These are phyloP conservation scores for Arthrobotrys musiformis DNA, from an alignment of 2,329 filamentous ascomycete species.

Conservation along the genomic window DNA sequence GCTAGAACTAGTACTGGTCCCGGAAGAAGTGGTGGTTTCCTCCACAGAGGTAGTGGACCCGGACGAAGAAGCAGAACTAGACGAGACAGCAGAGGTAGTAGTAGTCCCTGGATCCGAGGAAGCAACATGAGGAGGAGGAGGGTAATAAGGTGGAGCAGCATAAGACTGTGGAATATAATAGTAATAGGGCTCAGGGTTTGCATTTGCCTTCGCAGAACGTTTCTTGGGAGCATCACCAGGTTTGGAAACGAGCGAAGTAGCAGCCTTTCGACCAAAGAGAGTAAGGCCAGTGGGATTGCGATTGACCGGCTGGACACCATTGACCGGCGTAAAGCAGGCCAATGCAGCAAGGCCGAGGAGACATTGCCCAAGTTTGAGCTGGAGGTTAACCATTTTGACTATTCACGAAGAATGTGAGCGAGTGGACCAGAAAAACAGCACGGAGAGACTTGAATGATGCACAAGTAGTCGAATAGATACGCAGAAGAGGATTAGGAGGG, in stretches of 20 bases:
- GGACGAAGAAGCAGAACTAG: slow-evolving; percentile 18
- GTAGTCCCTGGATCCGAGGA: slow-evolving; percentile 10
- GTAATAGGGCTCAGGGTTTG: slow-evolving; percentile 39
- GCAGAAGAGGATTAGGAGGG: background rate
- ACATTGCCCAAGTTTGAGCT: slow-evolving; percentile 23
- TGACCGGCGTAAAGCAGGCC: slow-evolving; percentile 19
- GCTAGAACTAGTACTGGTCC: slow-evolving; percentile 1
- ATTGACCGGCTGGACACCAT: slow-evolving; percentile 25
- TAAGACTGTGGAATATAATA: slow-evolving; percentile 28
- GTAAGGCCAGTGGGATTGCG: slow-evolving; percentile 39
- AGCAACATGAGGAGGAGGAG: slow-evolving; percentile 9
- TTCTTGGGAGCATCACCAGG: slow-evolving; percentile 24
- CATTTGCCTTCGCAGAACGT: slow-evolving; percentile 37
- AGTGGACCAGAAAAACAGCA: background rate
- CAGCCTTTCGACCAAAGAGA: slow-evolving; percentile 37
- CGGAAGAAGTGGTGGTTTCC: slow-evolving; percentile 9
- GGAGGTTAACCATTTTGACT: slow-evolving; percentile 27
- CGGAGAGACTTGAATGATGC: background rate
- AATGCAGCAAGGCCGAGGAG: slow-evolving; percentile 32
- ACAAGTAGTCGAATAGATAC: background rate
- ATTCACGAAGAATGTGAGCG: slow-evolving; percentile 23
- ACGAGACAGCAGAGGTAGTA: background rate
- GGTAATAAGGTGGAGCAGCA: slow-evolving; percentile 22
- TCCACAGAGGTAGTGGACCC: slow-evolving; percentile 10
- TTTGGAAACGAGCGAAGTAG: slow-evolving; percentile 22